Evolutionary conservation across 225 moss, liverwort and hornwort species (phyloP).

Genomic region (Pseudisothecium myosuroides): DNA sequence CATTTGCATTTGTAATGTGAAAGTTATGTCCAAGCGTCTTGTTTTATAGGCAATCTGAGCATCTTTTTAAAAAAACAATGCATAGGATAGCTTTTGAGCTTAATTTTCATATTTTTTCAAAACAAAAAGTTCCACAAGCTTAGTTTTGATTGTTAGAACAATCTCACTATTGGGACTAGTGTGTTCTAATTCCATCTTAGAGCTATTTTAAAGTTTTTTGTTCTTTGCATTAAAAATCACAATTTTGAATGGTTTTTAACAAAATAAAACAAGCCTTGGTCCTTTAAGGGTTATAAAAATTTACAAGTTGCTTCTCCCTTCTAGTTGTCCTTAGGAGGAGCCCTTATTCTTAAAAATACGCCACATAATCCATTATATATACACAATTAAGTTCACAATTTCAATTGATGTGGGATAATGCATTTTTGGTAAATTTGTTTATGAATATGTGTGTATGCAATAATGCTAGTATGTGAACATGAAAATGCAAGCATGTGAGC

Average conservation of each 20-base stretch:
- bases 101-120: background rate
- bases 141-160: background rate
- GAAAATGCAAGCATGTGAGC: no score
- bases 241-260: no score
- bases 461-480: no score
- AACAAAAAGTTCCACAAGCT: background rate
- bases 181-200: background rate
- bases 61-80: background rate
- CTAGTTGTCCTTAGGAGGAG: fast-evolving
- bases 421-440: background rate
- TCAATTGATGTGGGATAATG: background rate
- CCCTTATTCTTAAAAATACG: no score
- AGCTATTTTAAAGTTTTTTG: background rate
- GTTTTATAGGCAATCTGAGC: background rate
- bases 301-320: background rate
- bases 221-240: background rate
- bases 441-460: background rate
- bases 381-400: fast-evolving
- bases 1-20: background rate
- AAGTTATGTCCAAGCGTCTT: background rate
- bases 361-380: background rate
- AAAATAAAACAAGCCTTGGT: background rate
- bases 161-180: background rate
- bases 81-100: fast-evolving
- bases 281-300: background rate